Evolutionary conservation across 2,329 filamentous ascomycete genomes (phyloP), one percentile per base, ranked within the genome.

Genomic region (Fusarium duplospermum): DNA sequence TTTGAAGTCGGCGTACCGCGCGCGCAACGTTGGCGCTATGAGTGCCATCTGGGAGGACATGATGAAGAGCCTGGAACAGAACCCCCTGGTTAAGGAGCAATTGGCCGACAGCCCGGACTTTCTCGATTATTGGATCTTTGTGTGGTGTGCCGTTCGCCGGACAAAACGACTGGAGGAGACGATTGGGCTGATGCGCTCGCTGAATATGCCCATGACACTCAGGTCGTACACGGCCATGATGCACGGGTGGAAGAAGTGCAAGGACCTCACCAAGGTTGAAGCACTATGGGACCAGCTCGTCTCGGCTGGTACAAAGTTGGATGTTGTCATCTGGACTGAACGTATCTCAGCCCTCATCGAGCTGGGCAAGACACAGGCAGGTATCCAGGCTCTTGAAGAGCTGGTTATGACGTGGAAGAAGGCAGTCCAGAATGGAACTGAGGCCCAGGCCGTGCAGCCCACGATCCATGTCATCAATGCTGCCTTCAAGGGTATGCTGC

Each of bases 141-240:
- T 84, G 3, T 82, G 82, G 80, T 86, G 84, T 64, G 81, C 81
- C 8, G 62, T 82, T 3, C 77, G 79, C 1, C 78, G 79, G 11
- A 68, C 77, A 2, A 45, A 65, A n/a, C 75, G 73, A 66, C 62
- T 83, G 14, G 79, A 83, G 58, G 81, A 83, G 62, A 81, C 80
- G 5, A 81, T 87, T 76, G 82, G 84, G 35, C 65, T 83, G 50
- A 89, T 89, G 86, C 73, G 79, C 35, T 73, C 78, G 42, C 72
- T 88, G 61, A 89, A 88, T 1, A 79, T 92, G 33, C 81, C 84
- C 65, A 92, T 93, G 16, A 91, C 87, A 8, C 77, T 92, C 64
- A 87, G 85, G 74, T 92, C 93, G 0, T 96, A 93, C 89, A 92
- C 91, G 42, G 84, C 89, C 50, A 93, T 96, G 88, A 89, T 96